Base-by-base conservation (phyloP, 352 stramenopile genomes). In the Globisporangium iwayamae region DNA sequence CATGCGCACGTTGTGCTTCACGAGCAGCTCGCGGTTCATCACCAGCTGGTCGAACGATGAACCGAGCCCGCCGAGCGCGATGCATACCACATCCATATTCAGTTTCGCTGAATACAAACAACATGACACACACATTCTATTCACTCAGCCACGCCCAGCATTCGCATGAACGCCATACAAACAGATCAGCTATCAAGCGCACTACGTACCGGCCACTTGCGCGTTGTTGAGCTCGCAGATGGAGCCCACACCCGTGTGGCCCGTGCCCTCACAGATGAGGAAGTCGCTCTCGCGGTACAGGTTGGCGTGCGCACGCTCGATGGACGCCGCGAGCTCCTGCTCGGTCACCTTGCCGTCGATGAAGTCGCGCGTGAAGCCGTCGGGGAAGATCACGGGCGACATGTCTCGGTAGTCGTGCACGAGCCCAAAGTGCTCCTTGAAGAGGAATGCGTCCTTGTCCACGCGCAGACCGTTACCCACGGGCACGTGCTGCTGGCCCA, bases 341-440 rank as follows among this genome's bases (percentile, higher is more conserved):
- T 89, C 79, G n/a, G 85, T 96, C 22, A 97, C 87, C 69, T 98
- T 94, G 16, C 96, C 96, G 73, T 99, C 96, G 60, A 99, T 96
- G 67, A 96, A 99, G 59, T 98, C 83, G 68, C 95, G 93, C 46
- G 97, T 99, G 74, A 99, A 99, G 25, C 96, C 96, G 39, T 89
- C 71, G 0, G 96, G 96, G 71, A 99, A 98, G 73, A 99, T 94
- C 30, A 99, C 96, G 34, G 97, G 97, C 61, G 89, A 98, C 97
- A 99, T 99, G 71, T 98, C 78, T 69, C 89, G 78, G 83, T 99
- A 99, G 66, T 98, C 78, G 68, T 98, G 94, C 70, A 98, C 83
- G 38, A 99, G 79, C 25, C 90, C 80, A 66, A 99, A 99, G 73
- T 98, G 91, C 68, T 99, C 94, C 62, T 97, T 97, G 63, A 99